Evolutionary conservation across 768 basidiomycete genomes (phyloP).

Genomic region (Boletus pseudo-olivaceus): DNA sequence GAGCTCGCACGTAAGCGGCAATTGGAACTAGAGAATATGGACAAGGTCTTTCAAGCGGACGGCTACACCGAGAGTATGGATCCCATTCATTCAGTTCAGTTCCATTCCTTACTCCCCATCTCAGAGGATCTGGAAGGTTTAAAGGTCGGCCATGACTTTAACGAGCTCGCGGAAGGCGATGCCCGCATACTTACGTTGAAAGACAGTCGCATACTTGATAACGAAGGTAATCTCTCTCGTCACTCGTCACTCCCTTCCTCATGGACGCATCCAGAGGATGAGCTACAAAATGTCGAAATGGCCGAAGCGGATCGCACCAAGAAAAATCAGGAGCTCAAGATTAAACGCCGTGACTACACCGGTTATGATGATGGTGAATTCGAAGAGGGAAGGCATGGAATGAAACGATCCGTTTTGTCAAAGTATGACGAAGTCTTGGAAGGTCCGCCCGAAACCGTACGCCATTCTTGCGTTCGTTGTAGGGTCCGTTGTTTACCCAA

Average conservation of each 20-base stretch:
- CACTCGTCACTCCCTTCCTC: not conserved
- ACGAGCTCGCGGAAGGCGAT: slow-evolving; percentile 89
- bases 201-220: slow-evolving; percentile 92
- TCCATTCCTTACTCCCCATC: slow-evolving; percentile 2
- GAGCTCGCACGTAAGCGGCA: slow-evolving; percentile 82
- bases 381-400: slow-evolving; percentile 63
- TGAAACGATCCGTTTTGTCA: slow-evolving; percentile 77
- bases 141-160: slow-evolving; percentile 95
- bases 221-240: slow-evolving; percentile 63
- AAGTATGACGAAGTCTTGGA: slow-evolving; percentile 95
- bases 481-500: not conserved
- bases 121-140: slow-evolving; percentile 87
- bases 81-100: not conserved
- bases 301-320: slow-evolving; percentile 81
- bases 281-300: slow-evolving; percentile 93
- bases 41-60: slow-evolving; percentile 64
- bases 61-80: slow-evolving; percentile 85
- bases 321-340: slow-evolving; percentile 80
- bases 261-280: slow-evolving; percentile 69
- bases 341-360: slow-evolving; percentile 85
- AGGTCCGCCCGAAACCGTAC: slow-evolving; percentile 65
- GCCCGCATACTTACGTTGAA: slow-evolving; percentile 95
- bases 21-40: slow-evolving; percentile 80
- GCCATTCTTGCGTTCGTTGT: slow-evolving; percentile 18
- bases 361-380: slow-evolving; percentile 98